Evolutionary conservation across 2,329 filamentous ascomycete species (phyloP), one percentile per base, ranked within the genome.

Genomic region (Zymoseptoria tritici): DNA sequence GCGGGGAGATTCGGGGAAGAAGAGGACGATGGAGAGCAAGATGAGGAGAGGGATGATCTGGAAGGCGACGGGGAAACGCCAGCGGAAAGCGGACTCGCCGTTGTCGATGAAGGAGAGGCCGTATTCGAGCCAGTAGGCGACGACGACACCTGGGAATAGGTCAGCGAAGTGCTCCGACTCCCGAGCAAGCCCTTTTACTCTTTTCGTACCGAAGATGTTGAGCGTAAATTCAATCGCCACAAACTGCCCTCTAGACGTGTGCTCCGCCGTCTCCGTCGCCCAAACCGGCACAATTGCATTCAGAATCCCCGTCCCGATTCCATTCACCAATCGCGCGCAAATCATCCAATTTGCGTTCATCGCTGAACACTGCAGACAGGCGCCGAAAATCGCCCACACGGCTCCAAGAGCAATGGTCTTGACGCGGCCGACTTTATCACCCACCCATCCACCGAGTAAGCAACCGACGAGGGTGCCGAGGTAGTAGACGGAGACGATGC

Each of bases 201-300:
- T n/a, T n/a, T n/a, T n/a, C 26, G 16, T 16, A 13, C 36, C 51
- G 54, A 88, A 84, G 61, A 89, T 89, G 68, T 90, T 90, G 8
- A 89, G 73, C 0, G 86, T 89, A 63, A 90, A 90, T 67, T 90
- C 87, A 51, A 67, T 60, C 26, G 61, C 60, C 51, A 68, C 63
- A 51, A 71, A 71, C 22, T 64, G 80, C 5, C 88, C 88, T 49
- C 88, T 81, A 2, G 83, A 85, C 0, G 81, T 88, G 67, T 89
- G 84, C 49, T 86, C 82, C 0, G 85, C 83, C 0, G 84, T 87
- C 72, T 89, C 87, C 0, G 86, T 87, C 0, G 85, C 85, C 85
- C 85, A 89, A 3, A 88, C 85, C 0, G 87, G 87, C 0, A 86
- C 82, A 62, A 89, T 88, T 7, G 85, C 83, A 67, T 88, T 90